These are phyloP conservation scores for Zizania palustris DNA, from an alignment of 202 grass and related monocot genomes.

Conservation along the genomic window DNA sequence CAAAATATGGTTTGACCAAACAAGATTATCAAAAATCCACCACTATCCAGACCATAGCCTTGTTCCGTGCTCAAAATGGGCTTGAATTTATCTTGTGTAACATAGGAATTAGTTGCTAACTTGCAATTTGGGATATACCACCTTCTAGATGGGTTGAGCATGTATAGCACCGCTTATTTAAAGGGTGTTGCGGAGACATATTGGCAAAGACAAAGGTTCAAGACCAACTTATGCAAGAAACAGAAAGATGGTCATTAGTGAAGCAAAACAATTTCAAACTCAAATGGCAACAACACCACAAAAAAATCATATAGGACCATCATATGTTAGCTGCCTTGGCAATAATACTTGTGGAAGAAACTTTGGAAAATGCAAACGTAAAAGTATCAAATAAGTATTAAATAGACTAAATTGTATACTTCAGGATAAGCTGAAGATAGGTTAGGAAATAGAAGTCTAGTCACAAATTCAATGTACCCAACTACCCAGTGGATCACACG, in stretches of 20 bases:
- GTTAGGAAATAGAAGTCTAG: neutral
- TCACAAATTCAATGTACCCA: neutral
- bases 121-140: neutral
- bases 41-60: neutral
- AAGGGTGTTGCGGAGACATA: neutral
- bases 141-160: neutral
- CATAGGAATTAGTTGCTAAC: neutral
- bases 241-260: neutral
- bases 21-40: neutral
- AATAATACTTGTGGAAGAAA: neutral
- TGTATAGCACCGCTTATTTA: neutral
- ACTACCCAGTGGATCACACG: neutral
- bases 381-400: neutral
- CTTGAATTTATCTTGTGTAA: neutral
- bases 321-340: neutral
- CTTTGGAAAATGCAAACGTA: neutral
- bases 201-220: neutral
- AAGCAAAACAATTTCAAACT: constrained; percentile 1
- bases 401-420: neutral
- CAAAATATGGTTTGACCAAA: neutral
- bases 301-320: neutral
- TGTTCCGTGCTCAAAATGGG: neutral
- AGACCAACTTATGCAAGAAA: neutral
- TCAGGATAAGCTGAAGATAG: neutral
- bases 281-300: constrained; percentile 2